Evolutionary conservation across 306 rosid genomes (phyloP).

Genomic region (Hippophae tibetana): DNA sequence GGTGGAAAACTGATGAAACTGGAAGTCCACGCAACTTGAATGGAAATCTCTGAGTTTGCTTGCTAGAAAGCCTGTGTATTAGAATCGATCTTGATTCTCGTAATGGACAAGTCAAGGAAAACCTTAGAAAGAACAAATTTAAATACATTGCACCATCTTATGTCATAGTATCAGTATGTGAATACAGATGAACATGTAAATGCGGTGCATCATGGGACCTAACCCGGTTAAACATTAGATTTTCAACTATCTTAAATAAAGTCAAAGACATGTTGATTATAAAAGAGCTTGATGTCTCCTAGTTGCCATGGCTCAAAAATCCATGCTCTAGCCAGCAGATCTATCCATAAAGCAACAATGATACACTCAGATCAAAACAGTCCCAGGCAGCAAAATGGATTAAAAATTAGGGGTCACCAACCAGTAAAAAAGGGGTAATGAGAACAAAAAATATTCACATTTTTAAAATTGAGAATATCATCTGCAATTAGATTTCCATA

Average conservation of each 20-base stretch:
- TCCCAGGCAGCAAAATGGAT: not conserved
- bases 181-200: too few relatives aligned
- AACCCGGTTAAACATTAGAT: too few relatives aligned
- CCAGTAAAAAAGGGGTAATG: not conserved
- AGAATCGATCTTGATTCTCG: conserved; percentile 77
- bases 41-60: conserved; percentile 63
- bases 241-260: too few relatives aligned
- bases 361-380: not conserved
- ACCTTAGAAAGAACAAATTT: not conserved
- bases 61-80: conserved; percentile 76
- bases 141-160: not conserved
- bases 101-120: conserved; percentile 66
- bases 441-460: too few relatives aligned
- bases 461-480: not conserved
- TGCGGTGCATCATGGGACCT: too few relatives aligned
- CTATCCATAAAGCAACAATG: not conserved
- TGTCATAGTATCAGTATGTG: not conserved
- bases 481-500: not conserved
- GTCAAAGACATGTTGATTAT: too few relatives aligned
- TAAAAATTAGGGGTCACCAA: not conserved
- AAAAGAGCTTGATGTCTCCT: too few relatives aligned
- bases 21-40: conserved; percentile 81
- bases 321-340: too few relatives aligned
- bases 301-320: too few relatives aligned
- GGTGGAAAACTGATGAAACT: conserved; percentile 79